Evolutionary conservation across 1,139 yeast species (phyloP).

Genomic region (Pichia sp.): DNA sequence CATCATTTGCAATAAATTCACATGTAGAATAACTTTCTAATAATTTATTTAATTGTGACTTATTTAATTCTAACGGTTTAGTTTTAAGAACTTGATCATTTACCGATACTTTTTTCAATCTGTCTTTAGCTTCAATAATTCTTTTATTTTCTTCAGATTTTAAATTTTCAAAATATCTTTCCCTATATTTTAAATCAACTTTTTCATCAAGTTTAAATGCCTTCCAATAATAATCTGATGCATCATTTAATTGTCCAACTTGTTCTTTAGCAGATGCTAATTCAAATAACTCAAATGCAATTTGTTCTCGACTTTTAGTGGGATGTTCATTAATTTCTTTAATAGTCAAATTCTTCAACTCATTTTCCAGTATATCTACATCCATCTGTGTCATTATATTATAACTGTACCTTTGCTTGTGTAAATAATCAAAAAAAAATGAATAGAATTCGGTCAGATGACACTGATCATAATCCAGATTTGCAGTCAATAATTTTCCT

Average conservation of each 20-base stretch:
- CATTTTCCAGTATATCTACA: conserved; percentile 21
- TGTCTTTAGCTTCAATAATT: conserved; percentile 4
- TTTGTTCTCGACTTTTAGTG: conserved; percentile 22
- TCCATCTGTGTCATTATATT: conserved; percentile 9
- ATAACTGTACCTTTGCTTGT: background rate
- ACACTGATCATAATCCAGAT: no score
- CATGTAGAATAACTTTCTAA: conserved; percentile 29
- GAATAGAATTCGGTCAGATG: no score
- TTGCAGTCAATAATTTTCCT: no score
- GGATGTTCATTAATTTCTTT: conserved; percentile 26
- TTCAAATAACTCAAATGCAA: conserved; percentile 61
- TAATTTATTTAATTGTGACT: conserved; percentile 36
- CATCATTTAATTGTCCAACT: conserved; percentile 73
- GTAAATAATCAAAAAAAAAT: background rate
- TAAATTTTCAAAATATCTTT: conserved; percentile 19
- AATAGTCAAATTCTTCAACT: conserved; percentile 20
- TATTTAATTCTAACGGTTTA: conserved; percentile 28
- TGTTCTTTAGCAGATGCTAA: conserved; percentile 66
- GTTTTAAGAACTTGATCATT: conserved; percentile 14
- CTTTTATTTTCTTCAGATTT: conserved; percentile 2
- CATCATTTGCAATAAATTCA: conserved; percentile 35
- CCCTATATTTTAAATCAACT: conserved; percentile 65
- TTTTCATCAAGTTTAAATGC: conserved; percentile 61
- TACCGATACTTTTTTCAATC: background rate
- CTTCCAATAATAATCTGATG: conserved; percentile 62